Conservation (phyloP, 2,329 filamentous ascomycete genomes). For the Mycocentrospora acerina region DNA sequence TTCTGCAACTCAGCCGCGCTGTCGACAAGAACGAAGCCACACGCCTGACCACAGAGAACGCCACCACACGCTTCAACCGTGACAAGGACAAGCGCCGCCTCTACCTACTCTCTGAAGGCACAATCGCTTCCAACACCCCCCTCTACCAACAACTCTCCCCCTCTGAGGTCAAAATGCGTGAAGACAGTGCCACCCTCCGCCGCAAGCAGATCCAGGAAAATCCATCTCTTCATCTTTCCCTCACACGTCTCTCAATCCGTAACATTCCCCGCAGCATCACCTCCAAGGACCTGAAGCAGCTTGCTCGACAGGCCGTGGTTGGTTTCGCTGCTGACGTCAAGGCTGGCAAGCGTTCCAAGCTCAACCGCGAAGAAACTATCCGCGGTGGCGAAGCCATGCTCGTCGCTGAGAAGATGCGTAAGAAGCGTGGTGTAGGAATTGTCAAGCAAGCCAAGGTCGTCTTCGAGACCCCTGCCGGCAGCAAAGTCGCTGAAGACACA, state of each 20-base stretch:
- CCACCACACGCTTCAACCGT: constrained; percentile 61
- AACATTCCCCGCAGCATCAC: constrained; percentile 84
- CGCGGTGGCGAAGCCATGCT: constrained; percentile 79
- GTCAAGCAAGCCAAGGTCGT: constrained; percentile 94
- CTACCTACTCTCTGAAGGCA: constrained; percentile 85
- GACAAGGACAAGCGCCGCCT: constrained; percentile 89
- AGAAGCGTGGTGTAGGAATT: constrained; percentile 79
- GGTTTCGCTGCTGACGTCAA: constrained; percentile 92
- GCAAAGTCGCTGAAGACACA: constrained; percentile 75
- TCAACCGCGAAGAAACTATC: constrained; percentile 86
- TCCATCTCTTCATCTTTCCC: constrained; percentile 80
- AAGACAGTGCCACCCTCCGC: constrained; percentile 82
- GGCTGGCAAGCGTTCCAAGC: constrained; percentile 68
- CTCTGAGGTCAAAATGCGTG: constrained; percentile 82
- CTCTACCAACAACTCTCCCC: constrained; percentile 75
- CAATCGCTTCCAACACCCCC: constrained; percentile 73
- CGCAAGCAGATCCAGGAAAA: constrained; percentile 90
- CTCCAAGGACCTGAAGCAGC: constrained; percentile 85
- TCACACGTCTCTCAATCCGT: constrained; percentile 86
- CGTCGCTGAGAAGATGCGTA: constrained; percentile 77
- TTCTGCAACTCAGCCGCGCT: constrained; percentile 80
- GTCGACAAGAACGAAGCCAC: constrained; percentile 81
- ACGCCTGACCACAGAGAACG: constrained; percentile 70
- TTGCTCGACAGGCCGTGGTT: constrained; percentile 89
- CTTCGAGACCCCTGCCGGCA: constrained; percentile 83